Evolutionary conservation across 148 eudicot genomes (phyloP), one percentile per base, ranked within the genome.

Genomic region (Gaultheria prostrata): DNA sequence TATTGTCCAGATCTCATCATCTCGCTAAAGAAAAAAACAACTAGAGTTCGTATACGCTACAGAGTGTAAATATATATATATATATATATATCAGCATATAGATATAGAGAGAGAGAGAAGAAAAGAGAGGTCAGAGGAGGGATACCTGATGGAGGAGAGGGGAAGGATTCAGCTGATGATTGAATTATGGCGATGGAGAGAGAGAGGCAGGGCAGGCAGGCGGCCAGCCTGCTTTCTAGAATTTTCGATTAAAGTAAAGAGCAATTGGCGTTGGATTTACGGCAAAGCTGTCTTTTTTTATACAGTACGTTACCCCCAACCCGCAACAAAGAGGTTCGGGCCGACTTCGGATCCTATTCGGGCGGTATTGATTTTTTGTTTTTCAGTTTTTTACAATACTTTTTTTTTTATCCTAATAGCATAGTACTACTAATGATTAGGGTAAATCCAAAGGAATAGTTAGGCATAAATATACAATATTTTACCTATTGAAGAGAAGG

Each of bases 271-370:
- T 69, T 11, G 39, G 39, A 1, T 30, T 13, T 12, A 69, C 39
- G 72, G 35, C 72, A 67, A 28, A 32, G 6, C 6, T 67, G 1
- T 12, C 20, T 30, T 69, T 69, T 39, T 39, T 39, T n/a, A n/a
- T n/a, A n/a, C n/a, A n/a, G 30, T 69, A 69, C 73, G 43, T 69
- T 69, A 12, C 73, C 73, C 39, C 73, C 73, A 30, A 69, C 73
- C 39, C 73, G 7, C 30, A 17, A 30, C 73, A 35, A 12, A 30
- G 18, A 69, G 39, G 73, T 69, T 69, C 73, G 73, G 43, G 39
- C 39, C 39, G 21, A 28, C 17, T 14, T 69, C 43, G 39, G 73
- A 69, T 69, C 20, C 20, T 26, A 5, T 39, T 39, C 43, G n/a
- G n/a, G n/a, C n/a, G n/a, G n/a, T n/a, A n/a, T n/a, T n/a, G n/a